These are phyloP conservation scores for Stagonosporopsis tanaceti DNA, from an alignment of 2,329 filamentous ascomycete genomes.

Conservation along the genomic window DNA sequence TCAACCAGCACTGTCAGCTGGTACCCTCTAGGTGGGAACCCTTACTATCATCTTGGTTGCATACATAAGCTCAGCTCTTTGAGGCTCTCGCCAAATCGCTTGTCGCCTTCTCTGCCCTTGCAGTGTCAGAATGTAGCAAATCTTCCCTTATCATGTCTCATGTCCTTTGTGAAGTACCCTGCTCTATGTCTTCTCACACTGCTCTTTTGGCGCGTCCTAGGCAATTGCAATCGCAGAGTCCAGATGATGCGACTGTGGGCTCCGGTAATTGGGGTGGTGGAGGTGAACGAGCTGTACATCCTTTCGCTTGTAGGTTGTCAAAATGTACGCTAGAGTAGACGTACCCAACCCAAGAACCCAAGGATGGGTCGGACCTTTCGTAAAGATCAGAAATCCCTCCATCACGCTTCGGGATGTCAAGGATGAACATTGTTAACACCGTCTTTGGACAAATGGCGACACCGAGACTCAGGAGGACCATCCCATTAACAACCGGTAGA, in stretches of 20 bases:
- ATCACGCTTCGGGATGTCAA: constrained; percentile 35
- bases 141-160: constrained; percentile 12
- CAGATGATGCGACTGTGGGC: constrained; percentile 18
- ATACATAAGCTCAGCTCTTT: background rate
- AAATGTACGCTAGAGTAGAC: background rate
- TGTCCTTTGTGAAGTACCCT: constrained; percentile 24
- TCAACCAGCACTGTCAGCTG: background rate
- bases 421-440: constrained; percentile 22
- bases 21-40: background rate
- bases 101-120: too few species aligned
- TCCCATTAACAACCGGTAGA: constrained; percentile 33
- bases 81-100: background rate
- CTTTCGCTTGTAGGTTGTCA: constrained; percentile 32
- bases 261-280: constrained; percentile 31
- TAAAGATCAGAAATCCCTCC: constrained; percentile 26
- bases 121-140: background rate
- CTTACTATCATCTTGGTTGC: background rate
- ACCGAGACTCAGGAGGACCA: constrained; percentile 28
- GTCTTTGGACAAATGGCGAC: constrained; percentile 35
- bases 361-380: constrained; percentile 28
- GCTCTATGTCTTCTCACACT: constrained; percentile 30
- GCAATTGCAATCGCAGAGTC: constrained; percentile 8
- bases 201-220: constrained; percentile 24
- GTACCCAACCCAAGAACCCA: constrained; percentile 22
- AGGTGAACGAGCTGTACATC: constrained; percentile 32